Evolutionary conservation across 352 stramenopile species (phyloP), one percentile per base, ranked within the genome.

Genomic region (Elongisporangium senticosum): DNA sequence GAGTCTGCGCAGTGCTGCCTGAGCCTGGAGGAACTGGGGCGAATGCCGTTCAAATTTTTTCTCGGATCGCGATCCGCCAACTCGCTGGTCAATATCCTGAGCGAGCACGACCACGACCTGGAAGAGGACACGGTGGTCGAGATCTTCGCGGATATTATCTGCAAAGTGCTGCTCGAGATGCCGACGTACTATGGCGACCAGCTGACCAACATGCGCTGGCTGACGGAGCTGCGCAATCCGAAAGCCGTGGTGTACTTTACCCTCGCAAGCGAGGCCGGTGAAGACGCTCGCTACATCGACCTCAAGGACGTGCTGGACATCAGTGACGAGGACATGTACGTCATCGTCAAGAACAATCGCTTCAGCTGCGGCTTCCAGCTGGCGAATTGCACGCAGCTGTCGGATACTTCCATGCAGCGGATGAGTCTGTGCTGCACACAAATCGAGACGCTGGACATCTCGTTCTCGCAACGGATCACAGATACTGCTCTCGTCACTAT

Each of bases 391-490:
- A 43, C 55, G 4, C 7, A 51, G 0, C 23, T 94, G 4, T 74
- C 64, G 0, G 79, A 90, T 33, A 49, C 67, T 5, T 61, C 74
- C 0, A 65, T 94, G 49, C 63, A 69, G 28, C 66, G 64, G 0
- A 64, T 85, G 4, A 69, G 63, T 6, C 22, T 76, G 49, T 72
- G 68, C 39, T 94, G 82, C 53, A 65, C 65, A 1, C 78, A 89
- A 14, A 65, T 97, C 1, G 85, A 95, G 54, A 51, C 75, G 3
- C 70, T 97, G 1, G 86, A 97, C 49, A 51, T 96, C 0, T 86
- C 84, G 4, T 77, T 81, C n/a, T 91, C 83, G 51, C 63, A 59
- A 1, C 57, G 70, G 40, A 65, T 96, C 51, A 90, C 83, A 0
- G 86, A 96, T 59, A 50, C 67, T 0, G 67, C 68, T 7, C 61